phyloP scores from a whole-genome alignment of 202 grass and related monocot species.

The Brachypodium distachyon region DNA sequence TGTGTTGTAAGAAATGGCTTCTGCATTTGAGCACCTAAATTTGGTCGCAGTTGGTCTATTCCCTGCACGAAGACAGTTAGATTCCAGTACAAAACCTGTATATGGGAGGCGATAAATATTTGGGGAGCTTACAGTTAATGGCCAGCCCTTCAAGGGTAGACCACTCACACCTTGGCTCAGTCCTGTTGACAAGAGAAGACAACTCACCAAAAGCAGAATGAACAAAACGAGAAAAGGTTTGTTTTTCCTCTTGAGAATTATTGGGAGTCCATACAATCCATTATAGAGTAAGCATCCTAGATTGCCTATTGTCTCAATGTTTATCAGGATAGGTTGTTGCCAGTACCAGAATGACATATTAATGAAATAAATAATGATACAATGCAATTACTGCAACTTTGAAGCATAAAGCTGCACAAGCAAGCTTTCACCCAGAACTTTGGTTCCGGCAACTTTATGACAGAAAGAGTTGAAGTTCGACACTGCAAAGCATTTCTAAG shows the following conservation, averaged over 20 bases:
- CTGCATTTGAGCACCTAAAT: slow-evolving; percentile 85
- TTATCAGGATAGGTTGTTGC: background rate
- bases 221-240: background rate
- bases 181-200: slow-evolving; percentile 43
- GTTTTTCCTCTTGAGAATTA: slow-evolving; percentile 10
- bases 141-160: slow-evolving; percentile 98
- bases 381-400: background rate
- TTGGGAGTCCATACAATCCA: background rate
- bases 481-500: background rate
- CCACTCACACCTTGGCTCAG: slow-evolving; percentile 88
- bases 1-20: slow-evolving; percentile 85
- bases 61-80: slow-evolving; percentile 42
- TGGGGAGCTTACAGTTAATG: slow-evolving; percentile 62
- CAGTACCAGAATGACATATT: background rate
- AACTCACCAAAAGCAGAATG: slow-evolving; percentile 22
- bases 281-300: background rate
- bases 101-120: background rate
- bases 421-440: background rate
- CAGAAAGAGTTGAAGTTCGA: background rate
- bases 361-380: background rate
- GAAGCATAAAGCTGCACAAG: background rate
- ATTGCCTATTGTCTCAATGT: background rate
- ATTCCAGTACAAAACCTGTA: background rate
- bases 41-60: slow-evolving; percentile 85
- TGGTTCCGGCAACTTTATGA: background rate